Conservation (phyloP, 1,284 basidiomycete species). For the Puccinia novopanici region DNA sequence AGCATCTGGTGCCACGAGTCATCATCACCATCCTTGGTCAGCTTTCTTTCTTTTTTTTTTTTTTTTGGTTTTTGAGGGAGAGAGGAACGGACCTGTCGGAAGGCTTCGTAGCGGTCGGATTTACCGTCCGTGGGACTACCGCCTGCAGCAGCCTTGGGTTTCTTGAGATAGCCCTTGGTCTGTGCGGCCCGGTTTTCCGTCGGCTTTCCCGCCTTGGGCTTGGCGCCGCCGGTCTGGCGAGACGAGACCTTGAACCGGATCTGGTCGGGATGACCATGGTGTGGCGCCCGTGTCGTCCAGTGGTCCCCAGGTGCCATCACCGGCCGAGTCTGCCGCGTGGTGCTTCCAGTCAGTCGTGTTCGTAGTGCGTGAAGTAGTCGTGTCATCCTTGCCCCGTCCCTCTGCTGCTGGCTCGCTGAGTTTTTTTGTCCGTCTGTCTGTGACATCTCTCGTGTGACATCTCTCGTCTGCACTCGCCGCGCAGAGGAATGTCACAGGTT, state of each 20-base stretch:
- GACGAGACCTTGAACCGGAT: slow-evolving; percentile 26
- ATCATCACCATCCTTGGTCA: too few relatives aligned
- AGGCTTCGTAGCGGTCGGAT: slow-evolving; percentile 34
- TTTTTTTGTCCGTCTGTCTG: too few relatives aligned
- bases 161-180: slow-evolving; percentile 50
- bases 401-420: too few relatives aligned
- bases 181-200: slow-evolving; percentile 44
- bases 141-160: not conserved
- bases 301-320: not conserved
- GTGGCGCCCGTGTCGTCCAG: not conserved
- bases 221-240: slow-evolving; percentile 28
- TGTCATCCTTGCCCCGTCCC: too few relatives aligned
- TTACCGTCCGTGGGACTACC: slow-evolving; percentile 4
- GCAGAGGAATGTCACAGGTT: not conserved
- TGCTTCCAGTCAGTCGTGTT: not conserved
- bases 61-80: not conserved
- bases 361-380: not conserved
- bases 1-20: slow-evolving; percentile 29
- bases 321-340: too few relatives aligned
- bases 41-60: too few relatives aligned
- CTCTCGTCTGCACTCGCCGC: too few relatives aligned
- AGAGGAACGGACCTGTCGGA: slow-evolving; percentile 34
- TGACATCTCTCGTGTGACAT: too few relatives aligned
- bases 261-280: not conserved
- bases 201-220: slow-evolving; percentile 31